Base-by-base conservation (phyloP, 345 rosid genomes). In the Populus tremula region DNA sequence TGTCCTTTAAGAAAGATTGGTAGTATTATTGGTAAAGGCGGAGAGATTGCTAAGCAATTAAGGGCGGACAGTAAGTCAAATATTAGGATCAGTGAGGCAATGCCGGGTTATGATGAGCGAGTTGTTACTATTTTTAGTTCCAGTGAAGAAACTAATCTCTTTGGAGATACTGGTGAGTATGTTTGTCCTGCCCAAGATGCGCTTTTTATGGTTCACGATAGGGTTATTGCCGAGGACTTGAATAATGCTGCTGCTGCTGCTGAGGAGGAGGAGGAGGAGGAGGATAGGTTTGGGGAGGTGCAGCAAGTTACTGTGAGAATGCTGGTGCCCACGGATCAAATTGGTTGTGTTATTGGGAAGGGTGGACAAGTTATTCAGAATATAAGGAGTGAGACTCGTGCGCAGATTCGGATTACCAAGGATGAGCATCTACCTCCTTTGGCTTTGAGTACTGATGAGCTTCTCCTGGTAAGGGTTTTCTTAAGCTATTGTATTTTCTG, bases 341-440 rank as follows among this genome's bases (percentile, higher is more conserved):
- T 82, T 63, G 85, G 85, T 5, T 82, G 85, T 56, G 70, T 82
- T 38, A 82, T 82, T 54, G 85, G 85, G 69, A 82, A 82, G 67
- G 85, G 85, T 21, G 85, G 85, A 2, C 85, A 82, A 39, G 85
- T 82, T 16, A 82, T 82, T 82, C 85, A 82, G 85, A 78, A 66
- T 47, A 78, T 82, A 36, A 63, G 85, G 33, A 78, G 73, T 20
- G 85, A 82, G 64, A 82, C 85, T 1, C 33, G 82, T 70, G 85
- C 82, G 43, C 85, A 82, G 85, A 82, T 82, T 74, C 85, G 85
- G 56, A 71, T 82, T 71, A 25, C 78, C 2, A 77, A 82, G 38
- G 85, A 82, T 25, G 85, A 82, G n/a, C 79, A 78, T 59, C 53
- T 82, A 38, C 77, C 85, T 64, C 85, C 85, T 41, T 25, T 71